Base-by-base conservation (phyloP, 75 land plant genomes). In the Sequoia sempervirens region DNA sequence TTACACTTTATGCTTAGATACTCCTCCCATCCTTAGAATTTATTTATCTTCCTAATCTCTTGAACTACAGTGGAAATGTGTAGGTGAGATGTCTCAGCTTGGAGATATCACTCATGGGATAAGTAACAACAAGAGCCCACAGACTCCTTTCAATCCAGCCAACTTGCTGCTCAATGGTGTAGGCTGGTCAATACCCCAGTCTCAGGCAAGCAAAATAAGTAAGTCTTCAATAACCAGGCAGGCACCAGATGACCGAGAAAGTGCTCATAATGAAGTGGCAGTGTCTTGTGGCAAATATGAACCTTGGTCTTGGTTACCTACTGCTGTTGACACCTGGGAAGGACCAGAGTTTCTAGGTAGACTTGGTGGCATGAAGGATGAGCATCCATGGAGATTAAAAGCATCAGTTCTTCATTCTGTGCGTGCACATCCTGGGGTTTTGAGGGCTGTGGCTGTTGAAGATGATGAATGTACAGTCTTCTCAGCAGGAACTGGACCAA, bases 111-210 rank as follows among this genome's bases (percentile, higher is more conserved):
- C 82, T 85, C 86, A 85, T 72, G 87, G 86, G 84, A 61, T 74
- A n/a, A 36, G 23, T 50, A 13, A 82, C 23, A 75, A 76, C 53
- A 89, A 84, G 30, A 40, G 79, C 38, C 80, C 85, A 79, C 52
- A 84, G 38, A 75, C 88, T 37, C 88, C 90, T 5, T 87, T 89
- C 36, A 92, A 82, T 83, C 94, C 99, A 85, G 90, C 97, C 72
- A 96, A 89, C 84, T 56, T 95, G 80, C 88, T 95, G 80, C 90
- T 96, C 58, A 89, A 95, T 90, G 99, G 95, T 52, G 92, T 93
- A 72, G 95, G 97, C 5, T 95, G 99, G 99, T 96, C 97, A 28
- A 88, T 90, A 82, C 95, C 99, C 23, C 99, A 95, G 83, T 89
- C 95, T 37, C 92, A 89, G 74, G 89, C 92, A 53, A 82, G 46